These are phyloP conservation scores for Naganishia vaughanmartiniae DNA, from an alignment of 768 basidiomycete species.

Conservation along the genomic window DNA sequence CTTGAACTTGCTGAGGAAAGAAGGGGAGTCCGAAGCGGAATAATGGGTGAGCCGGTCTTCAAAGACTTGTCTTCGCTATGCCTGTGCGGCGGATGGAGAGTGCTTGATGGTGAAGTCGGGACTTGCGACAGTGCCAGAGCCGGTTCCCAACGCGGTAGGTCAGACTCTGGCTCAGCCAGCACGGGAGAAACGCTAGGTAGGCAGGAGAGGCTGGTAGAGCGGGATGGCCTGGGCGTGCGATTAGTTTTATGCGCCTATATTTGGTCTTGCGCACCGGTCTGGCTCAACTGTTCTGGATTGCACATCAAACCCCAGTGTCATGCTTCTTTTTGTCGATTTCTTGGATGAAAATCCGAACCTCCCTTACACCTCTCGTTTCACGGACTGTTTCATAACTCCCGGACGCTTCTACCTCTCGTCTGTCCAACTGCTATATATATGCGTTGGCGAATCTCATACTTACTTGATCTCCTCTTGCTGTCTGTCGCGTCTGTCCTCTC, in stretches of 20 bases:
- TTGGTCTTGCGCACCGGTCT: not conserved
- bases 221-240: not conserved
- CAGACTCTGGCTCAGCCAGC: constrained; percentile 1
- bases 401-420: too few species aligned
- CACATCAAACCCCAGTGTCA: too few species aligned
- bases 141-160: not conserved
- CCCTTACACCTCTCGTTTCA: too few species aligned
- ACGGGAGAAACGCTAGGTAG: not conserved
- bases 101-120: constrained; percentile 21
- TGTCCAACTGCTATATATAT: too few species aligned
- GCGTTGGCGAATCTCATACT: too few species aligned
- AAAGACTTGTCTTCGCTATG: not conserved
- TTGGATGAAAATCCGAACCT: too few species aligned
- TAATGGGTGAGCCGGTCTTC: constrained; percentile 21
- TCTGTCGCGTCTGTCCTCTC: too few species aligned
- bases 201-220: not conserved
- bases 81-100: not conserved
- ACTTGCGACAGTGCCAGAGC: not conserved
- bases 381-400: too few species aligned
- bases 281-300: not conserved
- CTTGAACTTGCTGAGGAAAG: constrained; percentile 21
- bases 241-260: not conserved
- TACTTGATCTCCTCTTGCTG: too few species aligned
- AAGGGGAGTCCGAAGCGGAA: not conserved
- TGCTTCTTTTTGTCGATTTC: too few species aligned